A percentile compares a stretch with the other conserved stretches of the same genome.
Conservation (phyloP, 2,329 filamentous ascomycete species). For the Beauveria varroae region DNA sequence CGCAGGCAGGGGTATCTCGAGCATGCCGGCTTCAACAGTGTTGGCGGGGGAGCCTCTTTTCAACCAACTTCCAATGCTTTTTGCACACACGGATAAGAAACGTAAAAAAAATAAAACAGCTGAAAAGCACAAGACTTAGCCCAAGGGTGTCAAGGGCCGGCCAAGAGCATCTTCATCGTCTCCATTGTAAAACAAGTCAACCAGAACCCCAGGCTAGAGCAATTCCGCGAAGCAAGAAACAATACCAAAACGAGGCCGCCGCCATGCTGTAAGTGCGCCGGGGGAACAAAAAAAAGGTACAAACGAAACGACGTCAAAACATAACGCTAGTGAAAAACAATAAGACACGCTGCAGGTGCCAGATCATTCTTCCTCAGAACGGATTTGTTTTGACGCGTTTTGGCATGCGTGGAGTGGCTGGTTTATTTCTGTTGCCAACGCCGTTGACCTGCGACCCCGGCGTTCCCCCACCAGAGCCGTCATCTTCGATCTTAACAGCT, state of each 20-base stretch:
- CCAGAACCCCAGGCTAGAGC: slow-evolving; percentile 8
- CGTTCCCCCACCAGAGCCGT: slow-evolving; percentile 41
- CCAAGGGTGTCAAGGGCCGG: neutral
- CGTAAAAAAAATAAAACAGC: neutral
- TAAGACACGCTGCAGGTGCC: slow-evolving; percentile 2
- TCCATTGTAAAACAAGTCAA: slow-evolving; percentile 2
- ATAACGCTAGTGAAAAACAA: neutral
- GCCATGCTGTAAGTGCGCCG: slow-evolving; percentile 8
- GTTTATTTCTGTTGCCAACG: slow-evolving; percentile 41
- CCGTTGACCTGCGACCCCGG: slow-evolving; percentile 45
- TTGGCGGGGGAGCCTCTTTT: neutral
- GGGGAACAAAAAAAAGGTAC: neutral
- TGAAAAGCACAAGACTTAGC: neutral
- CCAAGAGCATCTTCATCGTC: neutral
- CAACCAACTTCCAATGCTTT: neutral
- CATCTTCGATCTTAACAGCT: slow-evolving; percentile 50
- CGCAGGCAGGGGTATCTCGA: neutral
- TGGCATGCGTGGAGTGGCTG: slow-evolving; percentile 49
- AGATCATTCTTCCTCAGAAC: slow-evolving; percentile 18
- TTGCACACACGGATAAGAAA: neutral
- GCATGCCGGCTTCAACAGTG: neutral
- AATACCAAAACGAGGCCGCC: neutral
- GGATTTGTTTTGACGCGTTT: slow-evolving; percentile 46
- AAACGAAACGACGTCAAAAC: slow-evolving; percentile 3
- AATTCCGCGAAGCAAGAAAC: neutral